A percentile compares a stretch with the other conserved stretches of the same genome.
Conservation (phyloP, 805 yeast species). For the Priceomyces carsonii region DNA sequence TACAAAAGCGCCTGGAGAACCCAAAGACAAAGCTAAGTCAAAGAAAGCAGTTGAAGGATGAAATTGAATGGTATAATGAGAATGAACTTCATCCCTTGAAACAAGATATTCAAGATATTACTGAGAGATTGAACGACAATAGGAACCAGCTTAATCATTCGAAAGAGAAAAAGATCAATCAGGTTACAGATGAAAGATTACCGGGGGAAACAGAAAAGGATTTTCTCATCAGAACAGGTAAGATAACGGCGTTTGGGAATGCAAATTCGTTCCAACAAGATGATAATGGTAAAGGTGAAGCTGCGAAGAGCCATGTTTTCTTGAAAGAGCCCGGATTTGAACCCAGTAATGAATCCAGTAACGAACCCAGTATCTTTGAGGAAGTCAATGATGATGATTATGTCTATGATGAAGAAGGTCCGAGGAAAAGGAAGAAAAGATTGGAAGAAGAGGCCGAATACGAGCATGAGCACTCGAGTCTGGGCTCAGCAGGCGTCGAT, state of each 20-base stretch:
- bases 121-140: conserved; percentile 32
- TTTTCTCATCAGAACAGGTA: conserved; percentile 82
- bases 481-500: neutral
- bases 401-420: conserved; percentile 11
- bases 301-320: conserved; percentile 40
- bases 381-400: conserved; percentile 22
- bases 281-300: conserved; percentile 24
- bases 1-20: conserved; percentile 50
- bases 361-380: too few relatives aligned
- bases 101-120: conserved; percentile 61
- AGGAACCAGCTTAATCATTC: conserved; percentile 40
- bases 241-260: conserved; percentile 90
- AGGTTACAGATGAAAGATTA: conserved; percentile 32
- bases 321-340: conserved; percentile 53
- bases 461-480: conserved; percentile 8
- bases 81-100: conserved; percentile 54
- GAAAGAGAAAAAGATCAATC: conserved; percentile 11
- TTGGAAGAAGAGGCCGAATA: conserved; percentile 19
- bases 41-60: conserved; percentile 52
- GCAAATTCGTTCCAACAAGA: conserved; percentile 55
- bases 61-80: conserved; percentile 50
- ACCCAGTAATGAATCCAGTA: too few relatives aligned
- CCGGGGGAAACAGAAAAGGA: conserved; percentile 82
- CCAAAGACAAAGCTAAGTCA: conserved; percentile 67
- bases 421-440: conserved; percentile 6